phyloP scores from a whole-genome alignment of 805 yeast genomes.

The Cyberlindnera maritima region DNA sequence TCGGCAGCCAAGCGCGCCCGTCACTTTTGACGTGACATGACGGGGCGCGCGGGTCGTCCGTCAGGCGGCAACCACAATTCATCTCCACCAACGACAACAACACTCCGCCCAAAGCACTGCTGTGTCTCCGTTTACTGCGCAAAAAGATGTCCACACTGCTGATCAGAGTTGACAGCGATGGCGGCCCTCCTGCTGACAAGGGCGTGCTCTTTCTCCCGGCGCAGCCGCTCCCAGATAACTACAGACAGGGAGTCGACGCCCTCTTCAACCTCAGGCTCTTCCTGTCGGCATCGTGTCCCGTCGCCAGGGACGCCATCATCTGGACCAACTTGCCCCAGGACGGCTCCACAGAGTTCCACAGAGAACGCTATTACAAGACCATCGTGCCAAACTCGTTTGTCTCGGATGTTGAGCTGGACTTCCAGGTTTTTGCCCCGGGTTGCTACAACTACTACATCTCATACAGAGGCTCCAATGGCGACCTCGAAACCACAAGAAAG shows the following conservation, averaged over 20 bases:
- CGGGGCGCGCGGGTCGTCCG: not conserved
- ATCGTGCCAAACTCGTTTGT: conserved; percentile 57
- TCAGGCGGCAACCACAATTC: too few relatives aligned
- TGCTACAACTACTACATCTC: conserved; percentile 72
- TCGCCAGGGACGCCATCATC: conserved; percentile 67
- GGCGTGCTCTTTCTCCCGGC: conserved; percentile 41
- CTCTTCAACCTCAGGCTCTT: conserved; percentile 54
- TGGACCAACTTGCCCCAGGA: conserved; percentile 70
- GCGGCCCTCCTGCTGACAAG: conserved; percentile 33
- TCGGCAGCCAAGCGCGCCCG: not conserved
- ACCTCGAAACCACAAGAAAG: conserved; percentile 49
- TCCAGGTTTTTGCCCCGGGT: conserved; percentile 71
- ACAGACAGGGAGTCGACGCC: conserved; percentile 38
- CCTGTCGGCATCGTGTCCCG: conserved; percentile 72
- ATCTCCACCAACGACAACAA: too few relatives aligned
- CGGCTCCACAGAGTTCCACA: conserved; percentile 43
- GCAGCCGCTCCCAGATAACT: conserved; percentile 34
- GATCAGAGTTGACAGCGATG: conserved; percentile 33
- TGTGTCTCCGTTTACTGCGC: too few relatives aligned
- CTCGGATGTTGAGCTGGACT: conserved; percentile 56
- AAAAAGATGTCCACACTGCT: conserved; percentile 30
- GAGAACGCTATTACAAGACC: conserved; percentile 53
- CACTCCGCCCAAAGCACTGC: too few relatives aligned
- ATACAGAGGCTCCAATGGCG: conserved; percentile 40
- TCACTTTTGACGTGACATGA: not conserved